Base-by-base conservation (phyloP, 2,329 filamentous ascomycete species). In the Aureobasidium sp. region DNA sequence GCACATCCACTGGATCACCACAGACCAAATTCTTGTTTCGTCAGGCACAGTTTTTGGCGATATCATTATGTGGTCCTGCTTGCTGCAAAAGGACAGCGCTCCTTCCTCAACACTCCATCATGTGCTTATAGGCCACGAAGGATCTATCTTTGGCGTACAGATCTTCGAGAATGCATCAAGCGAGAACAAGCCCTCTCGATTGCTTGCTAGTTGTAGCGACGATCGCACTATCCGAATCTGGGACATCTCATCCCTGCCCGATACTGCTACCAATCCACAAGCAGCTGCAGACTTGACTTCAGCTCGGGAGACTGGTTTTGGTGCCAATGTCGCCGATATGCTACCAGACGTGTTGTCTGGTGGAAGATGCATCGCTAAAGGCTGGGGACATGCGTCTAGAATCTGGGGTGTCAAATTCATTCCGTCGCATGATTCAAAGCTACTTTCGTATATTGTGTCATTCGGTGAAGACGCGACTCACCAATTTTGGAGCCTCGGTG, bases 41-140 rank as follows among this genome's bases (percentile, higher is more conserved):
- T 89, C 89, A 3, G 94, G 94, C 1, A 97, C 94, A 0, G 92
- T 93, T 1, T 97, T 97, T 74, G 94, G 94, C 3, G 92, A 97
- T 73, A 89, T 99, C 37, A 80, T 97, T 41, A 83, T 96, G 17
- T 97, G 94, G 94, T 89, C 87, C 66, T 92, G 85, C 67, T 75
- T 77, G 51, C 13, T 70, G 15, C 26, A 57, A 12, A 13, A 52
- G 26, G 26, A 44, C 15, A 53, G 63, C 3, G 52, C 67, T 39
- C 70, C 71, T 32, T 65, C 66, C 27, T 72, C 76, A 15, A 75
- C 73, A 5, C 77, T 81, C 15, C 82, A 85, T 67, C 79, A 82
- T 66, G 78, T 81, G 47, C 86, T 87, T 68, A 79, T 79, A 9
- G 85, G 84, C 0, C 94, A 99, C 69, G 92, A 97, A 70, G 94